Base-by-base conservation (phyloP, 495 filamentous ascomycete species). In the Penicillium goetzii region DNA sequence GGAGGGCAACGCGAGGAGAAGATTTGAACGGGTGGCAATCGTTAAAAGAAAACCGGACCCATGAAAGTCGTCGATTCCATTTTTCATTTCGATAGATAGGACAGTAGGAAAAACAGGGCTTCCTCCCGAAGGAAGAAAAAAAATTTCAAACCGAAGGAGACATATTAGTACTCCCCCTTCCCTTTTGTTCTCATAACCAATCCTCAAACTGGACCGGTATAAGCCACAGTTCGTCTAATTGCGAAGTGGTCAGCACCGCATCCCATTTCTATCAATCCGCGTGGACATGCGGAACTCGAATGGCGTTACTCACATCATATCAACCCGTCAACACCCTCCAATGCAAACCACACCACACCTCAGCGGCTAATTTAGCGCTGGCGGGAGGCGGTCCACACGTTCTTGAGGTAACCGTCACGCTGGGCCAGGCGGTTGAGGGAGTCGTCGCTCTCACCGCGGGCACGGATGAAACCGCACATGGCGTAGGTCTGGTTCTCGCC, bases 401-500 rank as follows among this genome's bases (percentile, higher is more conserved):
- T 90, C 90, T 97, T 97, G 77, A 99, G 78, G 79, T 96, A 90
- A 64, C 95, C 95, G 78, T 99, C 95, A 72, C 89, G 86, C 88
- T 99, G 95, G 64, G 93, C 85, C 70, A 99, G 85, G 72, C 95
- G 83, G 88, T 99, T 99, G 76, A 99, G 78, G 69, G 89, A 87
- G 85, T 99, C 96, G 77, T 99, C 95, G 76, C 88, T 88, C 90
- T 99, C 95, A 68, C 95, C 95, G 88, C 97, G 97, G 65, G 93
- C 90, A 71, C 95, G 86, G 68, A 99, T 92, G 85, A 99, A 99
- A 58, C 95, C 95, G 83, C 92, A 97, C 56, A 99, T 88, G 67
- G 95, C 96, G 77, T 96, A 97, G 72, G 92, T 90, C 81, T 97
- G 89, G 88, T 92, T 97, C 85, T 98, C 95, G 74, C 92, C 92